Base-by-base conservation (phyloP, 1,284 basidiomycete species). In the Schizophyllum commune region DNA sequence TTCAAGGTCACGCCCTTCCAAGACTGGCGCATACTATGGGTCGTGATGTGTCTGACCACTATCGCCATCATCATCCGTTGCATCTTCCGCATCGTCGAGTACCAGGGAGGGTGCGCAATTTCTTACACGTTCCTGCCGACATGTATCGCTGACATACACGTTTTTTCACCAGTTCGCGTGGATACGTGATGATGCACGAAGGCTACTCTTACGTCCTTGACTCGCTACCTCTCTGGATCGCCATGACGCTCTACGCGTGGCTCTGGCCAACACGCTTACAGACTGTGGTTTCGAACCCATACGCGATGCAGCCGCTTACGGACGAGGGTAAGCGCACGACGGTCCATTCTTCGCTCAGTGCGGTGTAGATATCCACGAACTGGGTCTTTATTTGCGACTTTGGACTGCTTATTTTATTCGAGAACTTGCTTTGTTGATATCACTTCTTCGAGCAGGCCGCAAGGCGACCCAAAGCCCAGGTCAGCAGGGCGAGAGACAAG, bases 161-260 rank as follows among this genome's bases (percentile, higher is more conserved):
- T 2, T 53, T 19, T 34, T n/a, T n/a, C n/a, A n/a, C 13, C 20
- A 64, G 62, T 13, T 60, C 60, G 52, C 15, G 5, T n/a, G 65
- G 67, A 5, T 56, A 17, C n/a, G 51, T 68, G 11, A 21, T 61
- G 1, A 61, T 58, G 0, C 65, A 67, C 53, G 67, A 68, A 52
- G 63, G 60, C 5, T 68, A 65, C 60, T 68, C 67, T 27, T 68
- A 65, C 61, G 3, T 57, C 1, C 59, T 67, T n/a, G 67, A 68
- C 54, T 32, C 67, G 4, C 60, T 68, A 4, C 65, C 65, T 20
- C 60, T 68, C 11, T 68, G 64, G 67, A 39, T 66, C 17, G 52
- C 62, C 20, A 68, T 68, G 65, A 61, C 61, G 17, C 52, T 65
- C 11, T 68, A 60, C 33, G 59, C 57, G 32, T 27, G 67, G 57